Evolutionary conservation across 345 rosid genomes (phyloP), one percentile per base, ranked within the genome.

Genomic region (Aurinia saxatilis): DNA sequence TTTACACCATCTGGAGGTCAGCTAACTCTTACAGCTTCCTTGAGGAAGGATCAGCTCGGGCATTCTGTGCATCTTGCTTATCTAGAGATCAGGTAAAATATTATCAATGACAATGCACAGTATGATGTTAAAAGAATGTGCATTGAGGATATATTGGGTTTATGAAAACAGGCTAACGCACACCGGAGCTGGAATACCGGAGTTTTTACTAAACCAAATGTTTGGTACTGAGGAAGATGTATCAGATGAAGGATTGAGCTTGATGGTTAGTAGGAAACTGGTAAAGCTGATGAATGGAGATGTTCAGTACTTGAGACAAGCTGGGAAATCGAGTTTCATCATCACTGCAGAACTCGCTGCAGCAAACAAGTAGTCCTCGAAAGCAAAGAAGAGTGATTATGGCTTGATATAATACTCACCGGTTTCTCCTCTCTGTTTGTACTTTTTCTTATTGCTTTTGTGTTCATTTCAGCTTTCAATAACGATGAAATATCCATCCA

Each of bases 261-360:
- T 92, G 66, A 70, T 85, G 42, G 73, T 92, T 44, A 89, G 98
- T 77, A 52, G 86, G 67, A 89, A 82, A 59, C 71, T 92, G 62
- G 79, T 82, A 64, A 89, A 83, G 74, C 85, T 89, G 49, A 89
- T 92, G 96, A 87, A 81, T 54, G 96, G 98, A 74, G 96, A 81
- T 73, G 91, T 82, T 17, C 88, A 82, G 70, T 92, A 89, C 77
- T 58, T 90, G 63, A 82, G 91, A 75, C 95, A 89, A 78, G 87
- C 88, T 8, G 91, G 86, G 18, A 87, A 78, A 61, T 81, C 93
- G 1, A 82, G 83, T 61, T 82, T 85, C 73, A 81, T 85, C 40
- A 40, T 88, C 64, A 59, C 78, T 7, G 81, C 82, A 3, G 96
- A 82, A 69, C 93, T 84, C 25, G 96, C 96, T 38, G 90, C 82